Percentiles rank a stretch among this genome's conserved stretches.
Conservation (phyloP, 305 asterid species). For the Fraxinus paxiana region DNA sequence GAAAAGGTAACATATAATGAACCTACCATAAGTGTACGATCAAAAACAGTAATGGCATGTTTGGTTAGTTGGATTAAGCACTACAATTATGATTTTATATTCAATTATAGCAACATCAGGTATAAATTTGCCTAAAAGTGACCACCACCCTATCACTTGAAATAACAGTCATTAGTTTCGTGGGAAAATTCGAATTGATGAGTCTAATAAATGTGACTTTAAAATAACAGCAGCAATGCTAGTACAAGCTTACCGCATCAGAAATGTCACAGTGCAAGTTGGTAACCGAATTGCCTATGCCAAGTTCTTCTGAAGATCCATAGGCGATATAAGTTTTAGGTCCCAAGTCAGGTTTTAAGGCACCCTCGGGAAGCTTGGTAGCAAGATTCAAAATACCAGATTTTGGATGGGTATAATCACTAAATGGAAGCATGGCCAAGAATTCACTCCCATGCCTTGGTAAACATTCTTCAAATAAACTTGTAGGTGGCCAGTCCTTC, state of each 20-base stretch:
- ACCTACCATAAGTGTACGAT: neutral
- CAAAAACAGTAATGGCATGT: neutral
- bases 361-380: constrained; percentile 66
- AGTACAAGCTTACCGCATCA: constrained; percentile 61
- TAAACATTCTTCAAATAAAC: constrained; percentile 62
- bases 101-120: neutral
- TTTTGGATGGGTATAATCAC: constrained; percentile 64
- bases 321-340: constrained; percentile 79
- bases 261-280: constrained; percentile 77
- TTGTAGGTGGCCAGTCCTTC: constrained; percentile 86
- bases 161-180: neutral
- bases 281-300: constrained; percentile 74
- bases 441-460: constrained; percentile 74
- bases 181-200: neutral
- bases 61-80: neutral
- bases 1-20: neutral
- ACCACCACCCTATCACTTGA: neutral
- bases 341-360: constrained; percentile 79
- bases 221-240: constrained; percentile 4
- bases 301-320: constrained; percentile 64
- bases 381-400: constrained; percentile 64
- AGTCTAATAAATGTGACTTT: constrained; percentile 5
- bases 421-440: constrained; percentile 71
- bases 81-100: neutral
- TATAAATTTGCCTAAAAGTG: neutral